These are phyloP conservation scores for Claviceps cyperi DNA, from an alignment of 2,329 filamentous ascomycete species.

Conservation along the genomic window DNA sequence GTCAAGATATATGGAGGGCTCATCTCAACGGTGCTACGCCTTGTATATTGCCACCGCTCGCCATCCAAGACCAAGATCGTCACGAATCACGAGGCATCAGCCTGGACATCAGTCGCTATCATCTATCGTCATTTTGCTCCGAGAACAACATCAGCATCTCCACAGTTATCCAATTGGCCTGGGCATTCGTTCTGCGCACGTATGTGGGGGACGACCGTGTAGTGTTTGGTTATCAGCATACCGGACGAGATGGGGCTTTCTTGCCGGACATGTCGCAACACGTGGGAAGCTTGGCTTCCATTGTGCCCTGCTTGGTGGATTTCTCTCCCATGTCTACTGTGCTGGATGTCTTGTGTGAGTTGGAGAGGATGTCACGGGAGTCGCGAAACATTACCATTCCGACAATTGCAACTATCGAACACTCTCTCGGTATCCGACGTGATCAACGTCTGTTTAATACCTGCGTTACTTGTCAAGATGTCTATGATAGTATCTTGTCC, in stretches of 20 bases:
- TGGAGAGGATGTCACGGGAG: slow-evolving; percentile 15
- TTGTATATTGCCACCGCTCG: slow-evolving; percentile 32
- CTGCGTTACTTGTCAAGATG: slow-evolving; percentile 32
- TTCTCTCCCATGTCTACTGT: slow-evolving; percentile 19
- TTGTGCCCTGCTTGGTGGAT: slow-evolving; percentile 20
- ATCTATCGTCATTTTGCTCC: slow-evolving; percentile 28
- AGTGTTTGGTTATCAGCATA: slow-evolving; percentile 38
- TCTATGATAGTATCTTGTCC: slow-evolving; percentile 12
- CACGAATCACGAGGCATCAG: slow-evolving; percentile 24
- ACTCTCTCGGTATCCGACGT: slow-evolving; percentile 28
- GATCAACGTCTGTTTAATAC: slow-evolving; percentile 35
- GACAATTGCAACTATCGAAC: slow-evolving; percentile 30
- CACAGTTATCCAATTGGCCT: slow-evolving; percentile 42
- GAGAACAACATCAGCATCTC: slow-evolving; percentile 28
- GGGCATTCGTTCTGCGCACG: slow-evolving; percentile 40
- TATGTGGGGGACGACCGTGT: slow-evolving; percentile 39
- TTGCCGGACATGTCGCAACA: slow-evolving; percentile 25
- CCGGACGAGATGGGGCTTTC: slow-evolving; percentile 28
- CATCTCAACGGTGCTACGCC: slow-evolving; percentile 23
- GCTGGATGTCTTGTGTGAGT: slow-evolving; percentile 16
- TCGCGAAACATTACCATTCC: slow-evolving; percentile 26
- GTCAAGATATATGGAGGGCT: slow-evolving; percentile 31
- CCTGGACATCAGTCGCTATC: slow-evolving; percentile 24
- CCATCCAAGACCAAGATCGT: slow-evolving; percentile 9
- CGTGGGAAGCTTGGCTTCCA: slow-evolving; percentile 32